Base-by-base conservation (phyloP, 768 basidiomycete species). In the Pisolithus marmoratus region DNA sequence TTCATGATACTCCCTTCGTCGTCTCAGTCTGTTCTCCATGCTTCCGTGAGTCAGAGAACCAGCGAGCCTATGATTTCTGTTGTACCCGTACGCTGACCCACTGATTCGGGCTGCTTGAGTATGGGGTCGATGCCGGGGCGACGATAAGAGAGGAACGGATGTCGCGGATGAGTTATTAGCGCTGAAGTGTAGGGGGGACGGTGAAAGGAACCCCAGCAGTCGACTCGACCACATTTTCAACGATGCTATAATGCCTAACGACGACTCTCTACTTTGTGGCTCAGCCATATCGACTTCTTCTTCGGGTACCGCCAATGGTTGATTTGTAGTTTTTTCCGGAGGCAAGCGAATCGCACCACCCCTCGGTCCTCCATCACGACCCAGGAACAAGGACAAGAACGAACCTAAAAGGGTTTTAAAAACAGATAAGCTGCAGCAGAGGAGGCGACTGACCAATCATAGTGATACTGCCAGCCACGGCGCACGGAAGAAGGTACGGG, bases 401-500 rank as follows among this genome's bases (percentile, higher is more conserved):
- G 91, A 86, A n/a, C 94, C 94, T 90, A 51, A 29, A 9, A 31
- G 2, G 20, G n/a, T 19, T 14, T 60, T 26, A 60, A 57, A 12
- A 11, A 12, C 15, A 11, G 8, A 14, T 31, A n/a, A 3, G 20
- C 29, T 27, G 6, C 26, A 38, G 12, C 38, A 38, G 9, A 23
- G 24, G 3, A 29, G 8, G 27, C 15, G 36, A 56, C 75, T 52
- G 58, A 87, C 89, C 89, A 38, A 74, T 74, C 51, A 90, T 69
- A 7, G 91, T 91, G 45, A 97, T 78, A 8, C 75, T 70, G 2
- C 87, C 83, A 31, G 93, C 93, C 43, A 94, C 69, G 19, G 76
- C 72, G 61, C 89, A 91, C 1, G 96, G 94, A 15, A 99, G 74
- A 37, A 98, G 79, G 65, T 99, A 99, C 2, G 96, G 96, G 64